A percentile compares a stretch with the other conserved stretches of the same genome.
phyloP scores from a whole-genome alignment of 176 grass and related monocot genomes.

The Oryza meridionalis region DNA sequence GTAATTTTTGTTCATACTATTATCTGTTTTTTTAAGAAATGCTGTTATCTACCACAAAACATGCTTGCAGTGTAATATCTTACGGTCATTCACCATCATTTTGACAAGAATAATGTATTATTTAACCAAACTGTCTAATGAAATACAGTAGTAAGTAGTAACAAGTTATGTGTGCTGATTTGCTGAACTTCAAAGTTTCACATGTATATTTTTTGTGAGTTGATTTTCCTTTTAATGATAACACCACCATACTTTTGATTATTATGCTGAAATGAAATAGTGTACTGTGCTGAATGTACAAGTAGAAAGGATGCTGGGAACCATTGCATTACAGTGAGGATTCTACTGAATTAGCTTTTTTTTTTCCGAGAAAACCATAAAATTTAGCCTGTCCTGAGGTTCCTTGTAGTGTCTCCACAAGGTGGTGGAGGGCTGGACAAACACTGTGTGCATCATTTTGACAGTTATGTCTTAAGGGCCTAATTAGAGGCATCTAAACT shows the following conservation, averaged over 20 bases:
- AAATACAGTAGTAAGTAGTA: background rate
- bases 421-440: background rate
- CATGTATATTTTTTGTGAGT: background rate
- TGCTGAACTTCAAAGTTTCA: background rate
- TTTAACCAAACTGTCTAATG: background rate
- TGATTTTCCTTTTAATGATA: background rate
- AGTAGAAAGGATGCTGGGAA: background rate
- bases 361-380: background rate
- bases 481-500: background rate
- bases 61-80: background rate
- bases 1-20: background rate
- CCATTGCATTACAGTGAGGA: background rate
- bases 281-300: background rate
- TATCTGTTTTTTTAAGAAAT: constrained; percentile 28
- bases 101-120: background rate
- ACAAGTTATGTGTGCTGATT: background rate
- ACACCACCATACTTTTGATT: background rate
- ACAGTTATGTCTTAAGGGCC: background rate
- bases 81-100: background rate
- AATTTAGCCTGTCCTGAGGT: background rate
- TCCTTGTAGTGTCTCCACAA: background rate
- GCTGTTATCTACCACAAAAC: background rate
- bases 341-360: background rate
- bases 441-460: background rate
- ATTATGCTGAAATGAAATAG: background rate